Evolutionary conservation across 2,329 filamentous ascomycete genomes (phyloP).

Genomic region (Orbilia javanica): DNA sequence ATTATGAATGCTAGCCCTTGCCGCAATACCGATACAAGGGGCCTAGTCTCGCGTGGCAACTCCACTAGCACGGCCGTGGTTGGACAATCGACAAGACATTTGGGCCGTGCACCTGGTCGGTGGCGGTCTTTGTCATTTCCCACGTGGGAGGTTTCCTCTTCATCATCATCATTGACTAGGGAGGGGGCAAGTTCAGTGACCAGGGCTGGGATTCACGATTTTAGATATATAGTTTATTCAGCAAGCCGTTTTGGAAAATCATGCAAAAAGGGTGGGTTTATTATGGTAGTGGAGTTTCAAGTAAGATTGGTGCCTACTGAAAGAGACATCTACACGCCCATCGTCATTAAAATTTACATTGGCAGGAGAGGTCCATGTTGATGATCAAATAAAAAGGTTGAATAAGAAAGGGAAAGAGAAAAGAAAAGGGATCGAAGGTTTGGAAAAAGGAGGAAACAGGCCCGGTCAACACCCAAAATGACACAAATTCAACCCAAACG

Average conservation of each 20-base stretch:
- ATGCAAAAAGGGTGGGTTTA: neutral
- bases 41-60: slow-evolving; percentile 26
- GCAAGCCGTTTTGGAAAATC: neutral
- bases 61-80: slow-evolving; percentile 16
- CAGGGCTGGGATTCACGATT: slow-evolving; percentile 16
- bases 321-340: slow-evolving; percentile 24
- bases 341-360: slow-evolving; percentile 31
- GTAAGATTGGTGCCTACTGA: slow-evolving; percentile 16
- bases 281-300: slow-evolving; percentile 9
- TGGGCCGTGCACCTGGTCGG: slow-evolving; percentile 16
- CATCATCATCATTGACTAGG: slow-evolving; percentile 13
- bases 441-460: slow-evolving; percentile 18
- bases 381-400: slow-evolving; percentile 12
- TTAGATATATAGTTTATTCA: slow-evolving; percentile 20
- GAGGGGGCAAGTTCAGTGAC: neutral
- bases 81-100: slow-evolving; percentile 15
- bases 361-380: slow-evolving; percentile 9
- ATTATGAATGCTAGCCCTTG: slow-evolving; percentile 25
- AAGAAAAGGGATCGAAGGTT: neutral
- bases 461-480: slow-evolving; percentile 3
- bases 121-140: slow-evolving; percentile 28
- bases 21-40: slow-evolving; percentile 31
- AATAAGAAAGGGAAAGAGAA: neutral
- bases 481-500: slow-evolving; percentile 28
- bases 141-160: slow-evolving; percentile 7